Percentiles rank a stretch among this genome's conserved stretches.
Conservation (phyloP, 176 grass and related monocot genomes). For the Zizania latifolia region DNA sequence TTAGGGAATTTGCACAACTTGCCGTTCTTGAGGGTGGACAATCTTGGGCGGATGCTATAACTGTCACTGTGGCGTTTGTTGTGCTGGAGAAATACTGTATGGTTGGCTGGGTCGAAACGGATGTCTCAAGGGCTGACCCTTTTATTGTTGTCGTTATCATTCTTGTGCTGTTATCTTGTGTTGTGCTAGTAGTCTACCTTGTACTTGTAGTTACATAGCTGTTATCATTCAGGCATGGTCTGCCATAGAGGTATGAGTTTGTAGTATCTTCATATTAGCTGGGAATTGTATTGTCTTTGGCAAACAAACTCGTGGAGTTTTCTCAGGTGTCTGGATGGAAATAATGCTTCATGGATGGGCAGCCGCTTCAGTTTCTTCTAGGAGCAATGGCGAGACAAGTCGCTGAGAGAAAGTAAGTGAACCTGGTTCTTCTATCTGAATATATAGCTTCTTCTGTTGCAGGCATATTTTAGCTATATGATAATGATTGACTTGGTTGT, state of each 20-base stretch:
- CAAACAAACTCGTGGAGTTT: neutral
- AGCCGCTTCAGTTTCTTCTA: constrained; percentile 9
- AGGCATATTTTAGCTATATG: constrained; percentile 13
- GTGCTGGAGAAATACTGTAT: constrained; percentile 18
- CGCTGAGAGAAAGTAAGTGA: constrained; percentile 32
- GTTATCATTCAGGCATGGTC: neutral
- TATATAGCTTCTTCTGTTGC: neutral
- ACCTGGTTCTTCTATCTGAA: constrained; percentile 12
- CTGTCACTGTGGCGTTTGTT: neutral
- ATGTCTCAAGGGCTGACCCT: constrained; percentile 16
- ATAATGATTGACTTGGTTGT: constrained; percentile 3
- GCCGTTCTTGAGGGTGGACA: constrained; percentile 59
- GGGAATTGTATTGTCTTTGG: constrained; percentile 11
- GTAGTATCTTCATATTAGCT: constrained; percentile 17
- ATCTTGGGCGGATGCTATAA: constrained; percentile 45
- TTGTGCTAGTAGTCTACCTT: constrained; percentile 17
- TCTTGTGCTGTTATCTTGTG: constrained; percentile 8
- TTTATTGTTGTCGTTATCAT: constrained; percentile 3
- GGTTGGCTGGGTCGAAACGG: constrained; percentile 19
- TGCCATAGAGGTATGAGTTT: constrained; percentile 6
- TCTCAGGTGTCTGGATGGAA: constrained; percentile 18
- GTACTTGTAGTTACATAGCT: constrained; percentile 22
- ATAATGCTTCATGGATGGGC: constrained; percentile 17
- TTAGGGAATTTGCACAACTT: constrained; percentile 65
- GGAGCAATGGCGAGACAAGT: constrained; percentile 9